Percentiles rank a stretch among this genome's conserved stretches.
Conservation (phyloP, 306 rosid species). For the Trifolium repens region DNA sequence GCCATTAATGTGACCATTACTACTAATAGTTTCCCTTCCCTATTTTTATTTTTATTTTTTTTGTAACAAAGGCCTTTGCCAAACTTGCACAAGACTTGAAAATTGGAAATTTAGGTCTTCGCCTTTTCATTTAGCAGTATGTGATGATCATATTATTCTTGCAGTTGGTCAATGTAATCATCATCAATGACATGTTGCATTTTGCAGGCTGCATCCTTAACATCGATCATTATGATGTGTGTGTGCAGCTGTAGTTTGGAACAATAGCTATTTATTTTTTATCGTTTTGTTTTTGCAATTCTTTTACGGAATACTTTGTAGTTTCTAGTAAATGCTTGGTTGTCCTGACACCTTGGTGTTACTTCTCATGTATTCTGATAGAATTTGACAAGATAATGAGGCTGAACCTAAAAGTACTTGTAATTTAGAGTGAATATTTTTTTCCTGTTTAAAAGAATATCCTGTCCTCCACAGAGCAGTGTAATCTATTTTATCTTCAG, state of each 20-base stretch:
- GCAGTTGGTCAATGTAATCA: too few species aligned
- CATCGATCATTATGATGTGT: too few species aligned
- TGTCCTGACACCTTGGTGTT: neutral
- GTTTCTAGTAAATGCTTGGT: neutral
- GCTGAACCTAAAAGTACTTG: constrained; percentile 11
- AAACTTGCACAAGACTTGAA: too few species aligned
- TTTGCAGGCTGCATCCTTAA: too few species aligned
- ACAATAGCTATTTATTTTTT: neutral
- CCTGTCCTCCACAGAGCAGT: neutral
- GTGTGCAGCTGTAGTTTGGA: neutral
- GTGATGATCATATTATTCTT: too few species aligned
- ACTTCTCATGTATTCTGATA: neutral
- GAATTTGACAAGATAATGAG: neutral
- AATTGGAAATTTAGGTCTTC: too few species aligned
- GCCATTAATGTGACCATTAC: neutral
- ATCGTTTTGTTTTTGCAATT: neutral
- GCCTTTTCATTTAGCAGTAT: too few species aligned
- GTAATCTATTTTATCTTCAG: neutral
- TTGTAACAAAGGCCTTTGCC: too few species aligned
- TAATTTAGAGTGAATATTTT: neutral
- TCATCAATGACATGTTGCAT: too few species aligned
- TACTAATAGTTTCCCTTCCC: neutral
- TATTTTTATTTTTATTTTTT: too few species aligned
- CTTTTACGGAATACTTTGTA: neutral
- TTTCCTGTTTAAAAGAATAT: neutral